A percentile compares a stretch with the other conserved stretches of the same genome.
Evolutionary conservation across 371 early-diverging fungal genomes (phyloP).

Genomic region (Phascolomyces articulosus): DNA sequence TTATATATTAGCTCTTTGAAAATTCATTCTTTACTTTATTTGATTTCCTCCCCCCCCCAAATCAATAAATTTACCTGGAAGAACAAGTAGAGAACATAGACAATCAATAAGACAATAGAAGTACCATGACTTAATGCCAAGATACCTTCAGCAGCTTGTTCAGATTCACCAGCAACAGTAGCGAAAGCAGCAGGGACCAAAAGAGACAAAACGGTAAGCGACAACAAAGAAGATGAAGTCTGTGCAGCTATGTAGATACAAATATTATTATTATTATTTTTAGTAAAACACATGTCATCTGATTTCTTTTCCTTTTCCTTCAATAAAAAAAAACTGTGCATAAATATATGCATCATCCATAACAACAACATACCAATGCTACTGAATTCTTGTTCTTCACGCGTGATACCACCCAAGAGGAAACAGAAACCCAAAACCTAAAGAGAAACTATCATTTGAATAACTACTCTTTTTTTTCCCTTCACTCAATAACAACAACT

Average conservation of each 20-base stretch:
- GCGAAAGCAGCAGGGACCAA: conserved; percentile 86
- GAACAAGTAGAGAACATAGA: conserved; percentile 74
- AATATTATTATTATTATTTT: too few species aligned
- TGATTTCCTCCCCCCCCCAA: too few species aligned
- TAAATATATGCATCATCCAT: conserved; percentile 18
- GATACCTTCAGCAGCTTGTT: conserved; percentile 41
- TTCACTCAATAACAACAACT: too few species aligned
- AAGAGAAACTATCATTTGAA: neutral
- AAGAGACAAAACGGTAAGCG: conserved; percentile 75
- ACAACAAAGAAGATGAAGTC: conserved; percentile 77
- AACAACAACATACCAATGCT: conserved; percentile 37
- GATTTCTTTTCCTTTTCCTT: neutral
- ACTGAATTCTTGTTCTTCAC: conserved; percentile 45
- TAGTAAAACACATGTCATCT: neutral
- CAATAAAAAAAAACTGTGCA: neutral
- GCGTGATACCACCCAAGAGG: conserved; percentile 58
- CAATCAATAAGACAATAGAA: conserved; percentile 76
- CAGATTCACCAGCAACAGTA: conserved; percentile 33
- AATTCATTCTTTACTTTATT: neutral
- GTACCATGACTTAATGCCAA: conserved; percentile 71
- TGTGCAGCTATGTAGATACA: conserved; percentile 62
- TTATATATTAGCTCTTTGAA: neutral
- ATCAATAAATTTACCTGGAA: conserved; percentile 79
- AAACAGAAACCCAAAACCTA: conserved; percentile 27
- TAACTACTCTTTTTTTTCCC: too few species aligned